Base-by-base conservation (phyloP, 306 rosid species). In the Cicer pinnatifidum region DNA sequence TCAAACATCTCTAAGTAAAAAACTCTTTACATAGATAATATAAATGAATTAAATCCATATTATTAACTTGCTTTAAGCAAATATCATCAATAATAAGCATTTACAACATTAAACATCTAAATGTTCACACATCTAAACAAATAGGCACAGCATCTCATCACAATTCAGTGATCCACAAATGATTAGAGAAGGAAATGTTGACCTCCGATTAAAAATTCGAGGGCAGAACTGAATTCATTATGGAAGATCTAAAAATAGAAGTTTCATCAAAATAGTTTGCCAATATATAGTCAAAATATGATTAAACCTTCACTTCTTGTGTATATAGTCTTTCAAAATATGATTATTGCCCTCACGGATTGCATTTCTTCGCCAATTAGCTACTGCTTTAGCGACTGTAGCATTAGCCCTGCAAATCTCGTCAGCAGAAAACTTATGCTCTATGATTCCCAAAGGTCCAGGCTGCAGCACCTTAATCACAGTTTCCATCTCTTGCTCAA, bases 401-500 rank as follows among this genome's bases (percentile, higher is more conserved):
- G 77, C 79, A 72, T 86, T 83, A 44, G 97, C 97, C 84, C 71
- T 76, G 19, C 46, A 61, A 52, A 90, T 88, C 83, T 90, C 97
- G 3, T 85, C 89, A 19, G 86, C 87, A 61, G 97, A 90, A 81
- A 90, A 92, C 76, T 90, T 90, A 82, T 95, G 97, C 59, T 92
- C 96, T 48, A 81, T 65, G 77, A 91, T 87, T 72, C 99, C 99
- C 74, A 95, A 67, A 13, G 97, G 97, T 81, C 99, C 97, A 56
- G 97, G 99, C 83, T 94, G 96, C 87, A 94, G 54, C 58, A 89
- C 96, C 76, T 87, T 87, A 23, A 89, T 57, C 75, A 91, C 98
- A 75, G 92, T 89, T 80, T 91, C 98, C 84, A 91, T 80, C 80
- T 94, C 98, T 78, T 82, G 91, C 76, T 94, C 98, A 75, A 89